Conservation (phyloP, 345 rosid genomes). For the Cardamine resedifolia region DNA sequence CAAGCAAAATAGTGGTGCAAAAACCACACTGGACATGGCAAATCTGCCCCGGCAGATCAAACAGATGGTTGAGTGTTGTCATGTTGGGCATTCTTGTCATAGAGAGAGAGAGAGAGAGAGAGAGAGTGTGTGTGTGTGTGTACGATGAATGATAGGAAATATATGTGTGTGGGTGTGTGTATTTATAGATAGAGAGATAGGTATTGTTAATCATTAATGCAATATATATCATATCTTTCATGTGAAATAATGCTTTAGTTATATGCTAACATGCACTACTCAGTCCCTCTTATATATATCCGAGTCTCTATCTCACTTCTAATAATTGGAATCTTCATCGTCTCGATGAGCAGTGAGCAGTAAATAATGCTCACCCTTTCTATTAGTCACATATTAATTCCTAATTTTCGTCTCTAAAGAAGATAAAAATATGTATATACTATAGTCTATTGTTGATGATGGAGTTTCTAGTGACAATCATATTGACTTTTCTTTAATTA, state of each 20-base stretch:
- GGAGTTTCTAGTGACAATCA: background rate
- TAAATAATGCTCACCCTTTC: constrained; percentile 30
- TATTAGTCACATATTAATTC: constrained; percentile 21
- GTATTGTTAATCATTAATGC: background rate
- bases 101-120: constrained; percentile 26
- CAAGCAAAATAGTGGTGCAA: constrained; percentile 90
- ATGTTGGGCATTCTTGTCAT: constrained; percentile 39
- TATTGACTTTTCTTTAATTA: background rate
- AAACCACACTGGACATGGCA: constrained; percentile 97
- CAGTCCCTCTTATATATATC: constrained; percentile 1
- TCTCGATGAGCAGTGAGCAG: constrained; percentile 36
- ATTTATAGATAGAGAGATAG: constrained; percentile 27
- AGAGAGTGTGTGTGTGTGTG: too few species aligned
- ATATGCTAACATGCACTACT: constrained; percentile 29
- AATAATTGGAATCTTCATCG: constrained; percentile 27
- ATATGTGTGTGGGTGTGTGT: constrained; percentile 15
- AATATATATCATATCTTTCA: constrained; percentile 2
- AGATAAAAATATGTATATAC: background rate
- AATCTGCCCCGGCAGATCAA: constrained; percentile 88
- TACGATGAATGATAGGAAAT: constrained; percentile 31
- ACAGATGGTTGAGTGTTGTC: constrained; percentile 60
- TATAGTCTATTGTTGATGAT: background rate
- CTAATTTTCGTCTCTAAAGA: constrained; percentile 11
- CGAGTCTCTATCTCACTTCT: constrained; percentile 28
- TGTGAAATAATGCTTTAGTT: constrained; percentile 25